Conservation (phyloP, 305 asterid genomes). For the Fraxinus floribunda region DNA sequence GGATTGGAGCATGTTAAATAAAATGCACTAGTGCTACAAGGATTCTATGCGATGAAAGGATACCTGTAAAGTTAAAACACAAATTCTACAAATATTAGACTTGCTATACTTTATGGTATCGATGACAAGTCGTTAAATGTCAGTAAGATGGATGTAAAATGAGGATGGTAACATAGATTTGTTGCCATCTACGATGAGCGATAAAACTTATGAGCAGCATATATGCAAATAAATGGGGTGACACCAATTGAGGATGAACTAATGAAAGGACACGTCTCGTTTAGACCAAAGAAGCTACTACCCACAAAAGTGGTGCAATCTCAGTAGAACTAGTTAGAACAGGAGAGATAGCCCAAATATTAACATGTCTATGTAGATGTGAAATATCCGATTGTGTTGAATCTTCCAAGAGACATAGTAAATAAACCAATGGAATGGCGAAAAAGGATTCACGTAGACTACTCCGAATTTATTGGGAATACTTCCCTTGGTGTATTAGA, state of each 20-base stretch:
- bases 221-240: not conserved
- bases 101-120: not conserved
- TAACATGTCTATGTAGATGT: not conserved
- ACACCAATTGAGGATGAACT: not conserved
- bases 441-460: not conserved
- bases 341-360: not conserved
- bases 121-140: not conserved
- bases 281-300: not conserved
- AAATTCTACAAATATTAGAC: not conserved
- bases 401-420: not conserved
- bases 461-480: not conserved
- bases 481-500: not conserved
- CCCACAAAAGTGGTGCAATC: not conserved
- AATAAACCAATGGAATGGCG: not conserved
- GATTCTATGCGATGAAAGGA: not conserved
- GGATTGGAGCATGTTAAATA: not conserved
- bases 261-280: not conserved
- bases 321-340: not conserved
- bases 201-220: not conserved
- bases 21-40: not conserved
- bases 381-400: not conserved
- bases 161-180: not conserved
- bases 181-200: not conserved
- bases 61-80: not conserved
- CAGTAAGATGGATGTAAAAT: not conserved